phyloP scores from a whole-genome alignment of 1,284 basidiomycete species.

The Sporisorium reilianum region DNA sequence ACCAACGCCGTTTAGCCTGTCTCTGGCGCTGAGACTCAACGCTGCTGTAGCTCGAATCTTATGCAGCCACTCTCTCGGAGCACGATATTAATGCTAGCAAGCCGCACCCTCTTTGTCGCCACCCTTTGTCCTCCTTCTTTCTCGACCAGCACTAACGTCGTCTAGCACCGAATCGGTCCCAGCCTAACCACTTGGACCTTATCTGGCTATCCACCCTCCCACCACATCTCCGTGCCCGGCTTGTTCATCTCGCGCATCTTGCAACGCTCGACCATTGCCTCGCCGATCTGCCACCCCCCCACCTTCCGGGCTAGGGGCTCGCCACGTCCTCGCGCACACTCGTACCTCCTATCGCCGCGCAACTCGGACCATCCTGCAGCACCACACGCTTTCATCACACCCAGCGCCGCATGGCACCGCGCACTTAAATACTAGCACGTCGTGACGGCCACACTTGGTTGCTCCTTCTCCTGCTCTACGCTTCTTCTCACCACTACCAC shows the following conservation, averaged over 20 bases:
- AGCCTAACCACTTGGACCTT: neutral
- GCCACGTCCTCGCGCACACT: neutral
- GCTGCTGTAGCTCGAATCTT: too few relatives aligned
- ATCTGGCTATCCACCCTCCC: neutral
- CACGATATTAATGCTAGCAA: neutral
- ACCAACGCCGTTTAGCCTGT: neutral
- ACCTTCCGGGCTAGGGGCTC: neutral
- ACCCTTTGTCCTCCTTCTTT: neutral
- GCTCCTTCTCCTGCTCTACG: neutral
- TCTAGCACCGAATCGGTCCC: neutral
- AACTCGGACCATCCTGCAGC: neutral
- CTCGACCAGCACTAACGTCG: neutral
- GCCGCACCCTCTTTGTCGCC: neutral
- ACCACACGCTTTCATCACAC: neutral
- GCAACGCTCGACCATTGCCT: neutral
- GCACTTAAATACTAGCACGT: slow-evolving; percentile 5
- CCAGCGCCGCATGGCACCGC: slow-evolving; percentile 5
- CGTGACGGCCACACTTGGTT: slow-evolving; percentile 1
- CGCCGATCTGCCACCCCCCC: too few relatives aligned
- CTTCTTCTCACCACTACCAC: neutral
- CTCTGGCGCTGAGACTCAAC: neutral
- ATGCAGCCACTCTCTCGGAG: too few relatives aligned
- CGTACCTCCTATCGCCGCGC: neutral
- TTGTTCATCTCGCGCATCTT: neutral
- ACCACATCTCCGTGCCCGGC: neutral